Evolutionary conservation across 139 green algal genomes (phyloP).

Genomic region (Tetratostichococcus sp.): DNA sequence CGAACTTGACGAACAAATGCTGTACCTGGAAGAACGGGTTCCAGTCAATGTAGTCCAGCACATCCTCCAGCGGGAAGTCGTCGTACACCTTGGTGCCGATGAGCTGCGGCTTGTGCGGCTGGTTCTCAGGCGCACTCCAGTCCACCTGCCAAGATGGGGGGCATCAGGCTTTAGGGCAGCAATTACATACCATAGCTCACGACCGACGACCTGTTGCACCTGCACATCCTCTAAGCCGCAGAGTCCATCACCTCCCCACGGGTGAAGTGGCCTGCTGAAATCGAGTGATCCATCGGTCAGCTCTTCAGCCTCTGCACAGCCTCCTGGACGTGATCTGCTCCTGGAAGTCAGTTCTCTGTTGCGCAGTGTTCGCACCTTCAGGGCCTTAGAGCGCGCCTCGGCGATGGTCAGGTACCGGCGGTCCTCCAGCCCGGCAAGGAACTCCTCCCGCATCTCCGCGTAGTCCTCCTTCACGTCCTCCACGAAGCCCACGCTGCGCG

Average conservation of each 20-base stretch:
- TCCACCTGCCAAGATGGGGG: slow-evolving; percentile 55
- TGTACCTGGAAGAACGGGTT: slow-evolving; percentile 98
- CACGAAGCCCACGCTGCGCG: slow-evolving; percentile 11
- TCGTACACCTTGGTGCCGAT: slow-evolving; percentile 70
- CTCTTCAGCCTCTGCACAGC: too few relatives aligned
- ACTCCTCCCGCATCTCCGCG: slow-evolving; percentile 89
- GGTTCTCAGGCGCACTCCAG: slow-evolving; percentile 76
- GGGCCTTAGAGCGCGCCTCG: slow-evolving; percentile 31
- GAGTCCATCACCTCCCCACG: too few relatives aligned
- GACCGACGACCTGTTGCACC: too few relatives aligned
- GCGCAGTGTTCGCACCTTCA: slow-evolving; percentile 21
- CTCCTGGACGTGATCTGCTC: too few relatives aligned
- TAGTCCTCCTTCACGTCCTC: slow-evolving; percentile 80
- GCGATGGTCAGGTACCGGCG: slow-evolving; percentile 76
- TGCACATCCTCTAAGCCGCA: too few relatives aligned
- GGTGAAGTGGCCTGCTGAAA: too few relatives aligned
- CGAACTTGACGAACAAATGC: too few relatives aligned
- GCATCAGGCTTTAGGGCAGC: background rate
- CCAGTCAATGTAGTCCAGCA: slow-evolving; percentile 97
- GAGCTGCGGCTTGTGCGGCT: slow-evolving; percentile 67
- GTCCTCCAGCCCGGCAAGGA: slow-evolving; percentile 94
- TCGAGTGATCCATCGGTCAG: too few relatives aligned
- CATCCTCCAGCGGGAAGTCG: slow-evolving; percentile 85
- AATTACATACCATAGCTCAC: too few relatives aligned
- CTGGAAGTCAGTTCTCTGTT: too few relatives aligned